Evolutionary conservation across 176 grass and related monocot genomes (phyloP).

Genomic region (Aegilops bicornis): DNA sequence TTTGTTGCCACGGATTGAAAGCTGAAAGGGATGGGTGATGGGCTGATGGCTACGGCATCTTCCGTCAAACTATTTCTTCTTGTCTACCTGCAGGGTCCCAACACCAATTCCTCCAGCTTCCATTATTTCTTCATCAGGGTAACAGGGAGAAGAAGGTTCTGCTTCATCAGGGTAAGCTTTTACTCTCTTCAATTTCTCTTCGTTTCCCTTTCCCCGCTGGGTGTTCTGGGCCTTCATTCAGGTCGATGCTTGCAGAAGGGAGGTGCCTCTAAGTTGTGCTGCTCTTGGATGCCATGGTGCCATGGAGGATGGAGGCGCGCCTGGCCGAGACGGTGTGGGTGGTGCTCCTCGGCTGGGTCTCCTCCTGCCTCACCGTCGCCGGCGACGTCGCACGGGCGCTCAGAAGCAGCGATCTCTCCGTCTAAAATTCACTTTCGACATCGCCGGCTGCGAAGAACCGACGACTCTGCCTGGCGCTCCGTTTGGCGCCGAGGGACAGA

Average conservation of each 20-base stretch:
- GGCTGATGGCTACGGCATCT: background rate
- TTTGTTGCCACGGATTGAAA: constrained; percentile 2
- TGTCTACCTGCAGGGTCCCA: background rate
- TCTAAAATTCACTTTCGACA: background rate
- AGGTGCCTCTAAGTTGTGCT: background rate
- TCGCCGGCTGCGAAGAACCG: background rate
- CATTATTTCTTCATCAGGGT: background rate
- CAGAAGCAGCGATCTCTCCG: constrained; percentile 28
- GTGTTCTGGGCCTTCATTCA: background rate
- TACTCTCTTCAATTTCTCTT: background rate
- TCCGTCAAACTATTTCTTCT: background rate
- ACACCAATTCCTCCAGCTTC: background rate
- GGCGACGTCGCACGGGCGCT: constrained; percentile 40
- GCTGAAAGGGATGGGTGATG: constrained; percentile 23
- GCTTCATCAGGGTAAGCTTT: background rate
- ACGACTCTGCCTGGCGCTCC: background rate
- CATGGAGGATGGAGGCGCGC: constrained; percentile 39
- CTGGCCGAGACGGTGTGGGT: constrained; percentile 38
- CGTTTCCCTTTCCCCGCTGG: background rate
- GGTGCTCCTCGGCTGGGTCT: constrained; percentile 48
- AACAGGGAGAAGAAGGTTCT: background rate
- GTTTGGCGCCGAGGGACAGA: background rate
- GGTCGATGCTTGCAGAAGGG: background rate
- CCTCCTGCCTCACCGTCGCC: constrained; percentile 51
- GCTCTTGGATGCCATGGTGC: constrained; percentile 31